These are phyloP conservation scores for Vigna unguiculata DNA, from an alignment of 306 rosid species.

Conservation along the genomic window DNA sequence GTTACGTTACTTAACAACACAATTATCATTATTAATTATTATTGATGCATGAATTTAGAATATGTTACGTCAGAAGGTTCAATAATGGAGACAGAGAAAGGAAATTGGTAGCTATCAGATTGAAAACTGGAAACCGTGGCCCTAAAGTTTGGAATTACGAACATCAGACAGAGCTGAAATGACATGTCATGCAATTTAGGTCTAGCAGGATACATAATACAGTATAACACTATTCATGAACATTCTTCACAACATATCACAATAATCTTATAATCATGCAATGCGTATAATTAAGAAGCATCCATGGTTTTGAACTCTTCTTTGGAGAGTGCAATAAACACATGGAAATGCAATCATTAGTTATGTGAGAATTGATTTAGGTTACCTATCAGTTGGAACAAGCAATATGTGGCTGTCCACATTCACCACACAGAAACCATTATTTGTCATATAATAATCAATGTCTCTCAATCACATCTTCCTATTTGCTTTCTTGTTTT, in stretches of 20 bases:
- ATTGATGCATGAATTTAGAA: neutral
- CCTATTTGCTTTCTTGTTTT: constrained; percentile 19
- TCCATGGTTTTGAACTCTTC: neutral
- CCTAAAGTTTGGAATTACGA: constrained; percentile 43
- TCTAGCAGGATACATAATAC: neutral
- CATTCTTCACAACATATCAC: no score
- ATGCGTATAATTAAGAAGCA: neutral
- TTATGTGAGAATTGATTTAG: neutral
- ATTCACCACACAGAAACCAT: neutral
- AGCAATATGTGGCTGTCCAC: constrained; percentile 36
- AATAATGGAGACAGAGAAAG: constrained; percentile 45
- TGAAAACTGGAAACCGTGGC: constrained; percentile 44
- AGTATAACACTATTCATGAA: neutral
- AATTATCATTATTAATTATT: neutral
- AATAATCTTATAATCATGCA: neutral
- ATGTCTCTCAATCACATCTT: constrained; percentile 35
- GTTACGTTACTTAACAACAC: neutral
- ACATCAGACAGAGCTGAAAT: constrained; percentile 4
- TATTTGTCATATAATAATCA: constrained; percentile 9
- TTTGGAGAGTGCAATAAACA: neutral
- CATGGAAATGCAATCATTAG: constrained; percentile 15
- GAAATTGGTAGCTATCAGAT: constrained; percentile 31
- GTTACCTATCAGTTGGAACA: neutral
- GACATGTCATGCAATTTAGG: constrained; percentile 16
- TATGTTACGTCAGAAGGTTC: neutral